A percentile compares a stretch with the other conserved stretches of the same genome.
Conservation (phyloP, 2,329 filamentous ascomycete species). For the Aspergillus hiratsukae region DNA sequence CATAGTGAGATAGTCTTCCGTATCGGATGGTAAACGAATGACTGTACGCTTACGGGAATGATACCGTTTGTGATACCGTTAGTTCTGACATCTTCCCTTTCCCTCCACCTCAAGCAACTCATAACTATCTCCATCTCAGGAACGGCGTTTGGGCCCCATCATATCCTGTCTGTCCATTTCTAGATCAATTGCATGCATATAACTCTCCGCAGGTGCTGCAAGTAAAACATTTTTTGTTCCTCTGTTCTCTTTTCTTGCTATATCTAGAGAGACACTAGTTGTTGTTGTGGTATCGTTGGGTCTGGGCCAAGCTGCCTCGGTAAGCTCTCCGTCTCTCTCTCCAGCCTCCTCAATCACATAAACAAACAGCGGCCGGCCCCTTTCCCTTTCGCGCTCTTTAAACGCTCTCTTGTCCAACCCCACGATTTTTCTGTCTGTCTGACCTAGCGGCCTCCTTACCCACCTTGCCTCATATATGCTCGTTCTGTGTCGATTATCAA, state of each 20-base stretch:
- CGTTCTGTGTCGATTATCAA: background rate
- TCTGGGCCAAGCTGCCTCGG: background rate
- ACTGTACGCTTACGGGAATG: too few species aligned
- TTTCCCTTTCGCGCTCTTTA: background rate
- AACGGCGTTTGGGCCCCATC: background rate
- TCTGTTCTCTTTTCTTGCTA: background rate
- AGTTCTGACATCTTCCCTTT: too few species aligned
- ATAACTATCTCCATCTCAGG: background rate
- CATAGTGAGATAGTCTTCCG: too few species aligned
- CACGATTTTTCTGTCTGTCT: background rate
- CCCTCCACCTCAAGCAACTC: background rate
- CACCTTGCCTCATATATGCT: slow-evolving; percentile 7
- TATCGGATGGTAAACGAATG: too few species aligned
- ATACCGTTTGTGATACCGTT: too few species aligned
- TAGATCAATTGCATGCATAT: background rate
- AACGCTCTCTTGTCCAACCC: background rate
- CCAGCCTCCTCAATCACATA: background rate
- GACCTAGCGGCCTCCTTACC: background rate
- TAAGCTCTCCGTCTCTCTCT: background rate
- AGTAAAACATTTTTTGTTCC: background rate
- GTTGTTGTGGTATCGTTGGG: background rate
- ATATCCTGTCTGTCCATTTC: background rate
- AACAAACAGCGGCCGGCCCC: background rate
- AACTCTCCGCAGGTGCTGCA: background rate
- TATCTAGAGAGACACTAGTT: background rate